Base-by-base conservation (phyloP, 768 basidiomycete species). In the Auricularia heimuer region DNA sequence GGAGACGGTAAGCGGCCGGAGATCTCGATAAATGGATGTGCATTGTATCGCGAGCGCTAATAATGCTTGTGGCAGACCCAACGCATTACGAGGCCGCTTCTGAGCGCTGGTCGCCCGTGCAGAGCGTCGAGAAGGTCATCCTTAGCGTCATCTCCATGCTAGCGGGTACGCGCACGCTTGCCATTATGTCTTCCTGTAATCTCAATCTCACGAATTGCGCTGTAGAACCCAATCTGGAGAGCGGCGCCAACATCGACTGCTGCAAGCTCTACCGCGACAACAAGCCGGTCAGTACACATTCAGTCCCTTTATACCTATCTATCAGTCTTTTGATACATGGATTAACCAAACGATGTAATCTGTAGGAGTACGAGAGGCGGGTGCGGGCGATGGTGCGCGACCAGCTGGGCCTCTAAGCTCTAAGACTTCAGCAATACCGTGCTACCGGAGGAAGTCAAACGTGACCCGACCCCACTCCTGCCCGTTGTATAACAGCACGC, bases 41-140 rank as follows among this genome's bases (percentile, higher is more conserved):
- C 4, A 11, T 10, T 16, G 35, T 62, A 54, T 42, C 33, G 42
- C 34, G 3, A 29, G n/a, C 11, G 12, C 35, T 61, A 14, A 60
- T 24, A 33, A 4, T 12, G 12, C 18, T 33, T 18, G 29, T 29
- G 29, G 8, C 56, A 60, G 56, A 93, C 69, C 92, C 92, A 18
- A 89, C 87, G 65, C 89, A 92, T 82, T 98, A 98, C 74, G 96
- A 99, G 74, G 85, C 89, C 69, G 93, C 94, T 0, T 93, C 90
- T 21, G 97, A 99, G 72, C 84, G 97, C 45, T 99, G 97, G 97
- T 93, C 90, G 65, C 97, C 97, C n/a, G 96, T 98, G 0, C 96
- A 98, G 77, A 93, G 92, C 71, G 92, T 99, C 16, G 91, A 98
- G 78, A 98, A 97, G 77, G 96, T 97, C 68, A 83, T 98, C 63